Base-by-base conservation (phyloP, 306 rosid genomes). In the Cucumis hystrix region DNA sequence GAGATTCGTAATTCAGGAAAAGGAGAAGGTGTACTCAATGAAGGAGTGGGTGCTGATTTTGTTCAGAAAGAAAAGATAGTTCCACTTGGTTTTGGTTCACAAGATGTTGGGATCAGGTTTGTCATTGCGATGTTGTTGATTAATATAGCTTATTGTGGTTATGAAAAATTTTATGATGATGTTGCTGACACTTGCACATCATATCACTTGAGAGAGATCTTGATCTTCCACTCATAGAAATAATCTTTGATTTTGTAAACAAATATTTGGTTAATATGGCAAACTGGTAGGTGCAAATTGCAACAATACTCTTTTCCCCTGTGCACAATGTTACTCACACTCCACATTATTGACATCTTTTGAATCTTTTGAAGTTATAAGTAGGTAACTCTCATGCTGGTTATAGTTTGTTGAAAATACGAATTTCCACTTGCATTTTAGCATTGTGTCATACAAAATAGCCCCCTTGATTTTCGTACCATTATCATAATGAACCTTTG, bases 21-120 rank as follows among this genome's bases (percentile, higher is more conserved):
- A 75, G 92, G 84, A 81, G 92, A 85, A 78, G 98, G 97, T 37
- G 85, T 90, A 37, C 87, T 92, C 64, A 95, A 95, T 79, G 97
- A 95, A 70, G 97, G 97, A 59, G 98, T 90, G 35, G 98, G 98
- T 56, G 98, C 98, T 73, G 98, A 92, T 89, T 92, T 83, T 80
- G 98, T 92, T 89, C 98, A 95, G 85, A 95, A 95, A 85, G 98
- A 95, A 88, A 95, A 92, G 88, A 85, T 86, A 65, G 88, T 82
- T 82, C 97, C 98, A 0, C 70, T 39, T 70, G 81, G 90, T 37
- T 90, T 95, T 88, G 86, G 89, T 78, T 82, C 91, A 17, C 82
- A 86, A 59, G 96, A 95, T 28, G 80, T 86, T 30, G 93, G 93
- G 79, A 79, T 79, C 78, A 92, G 97, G 98, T 95, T 79, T 83